A percentile compares a stretch with the other conserved stretches of the same genome.
phyloP scores from a whole-genome alignment of 2,329 filamentous ascomycete species.

The Amauroascus verrucosus region DNA sequence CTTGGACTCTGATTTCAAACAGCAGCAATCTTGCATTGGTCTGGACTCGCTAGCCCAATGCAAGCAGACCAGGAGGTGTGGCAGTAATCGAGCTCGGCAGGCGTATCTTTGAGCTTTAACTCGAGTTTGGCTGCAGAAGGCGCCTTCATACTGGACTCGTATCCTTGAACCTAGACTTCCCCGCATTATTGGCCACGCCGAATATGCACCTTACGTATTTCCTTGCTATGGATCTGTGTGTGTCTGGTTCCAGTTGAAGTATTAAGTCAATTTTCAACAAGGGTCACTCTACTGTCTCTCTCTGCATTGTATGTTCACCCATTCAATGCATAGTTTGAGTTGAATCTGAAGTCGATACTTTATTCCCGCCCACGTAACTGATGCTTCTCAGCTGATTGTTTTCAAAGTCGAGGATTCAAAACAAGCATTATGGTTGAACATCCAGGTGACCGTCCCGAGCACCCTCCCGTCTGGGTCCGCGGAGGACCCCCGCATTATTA shows the following conservation, averaged over 20 bases:
- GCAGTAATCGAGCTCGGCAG: too few species aligned
- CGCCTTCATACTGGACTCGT: neutral
- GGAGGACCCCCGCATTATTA: slow-evolving; percentile 17
- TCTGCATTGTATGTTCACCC: too few species aligned
- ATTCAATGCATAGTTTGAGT: too few species aligned
- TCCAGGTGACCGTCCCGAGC: slow-evolving; percentile 15
- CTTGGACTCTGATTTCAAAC: too few species aligned
- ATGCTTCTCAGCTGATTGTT: neutral
- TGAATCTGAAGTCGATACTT: neutral
- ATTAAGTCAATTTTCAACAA: too few species aligned
- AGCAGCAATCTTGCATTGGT: too few species aligned
- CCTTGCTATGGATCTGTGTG: neutral
- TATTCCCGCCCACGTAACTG: neutral
- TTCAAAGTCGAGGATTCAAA: neutral
- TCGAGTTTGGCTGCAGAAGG: neutral
- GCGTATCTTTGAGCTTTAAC: too few species aligned
- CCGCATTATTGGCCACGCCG: neutral
- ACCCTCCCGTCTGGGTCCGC: slow-evolving; percentile 17
- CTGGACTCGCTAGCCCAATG: too few species aligned
- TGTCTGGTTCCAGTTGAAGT: neutral
- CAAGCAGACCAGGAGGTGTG: too few species aligned
- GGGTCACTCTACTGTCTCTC: too few species aligned
- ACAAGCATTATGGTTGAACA: slow-evolving; percentile 2
- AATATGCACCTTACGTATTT: neutral
- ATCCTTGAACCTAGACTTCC: neutral